phyloP scores from a whole-genome alignment of 305 asterid genomes.

The Solanum hybrid region DNA sequence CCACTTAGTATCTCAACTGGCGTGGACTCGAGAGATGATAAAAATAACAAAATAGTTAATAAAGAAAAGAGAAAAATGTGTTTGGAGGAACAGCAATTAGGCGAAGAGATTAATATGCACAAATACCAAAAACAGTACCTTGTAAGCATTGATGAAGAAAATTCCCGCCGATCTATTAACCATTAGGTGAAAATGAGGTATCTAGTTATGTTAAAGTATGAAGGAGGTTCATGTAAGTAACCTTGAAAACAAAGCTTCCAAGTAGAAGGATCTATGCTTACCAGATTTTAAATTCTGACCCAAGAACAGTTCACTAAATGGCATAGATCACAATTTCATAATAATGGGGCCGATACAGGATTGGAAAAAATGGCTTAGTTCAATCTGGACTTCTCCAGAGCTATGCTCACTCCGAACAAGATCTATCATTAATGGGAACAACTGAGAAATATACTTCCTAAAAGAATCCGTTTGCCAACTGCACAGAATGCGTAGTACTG shows the following conservation, averaged over 20 bases:
- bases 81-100: not conserved
- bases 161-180: not conserved
- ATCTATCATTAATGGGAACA: constrained; percentile 72
- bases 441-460: constrained; percentile 40
- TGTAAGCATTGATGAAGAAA: not conserved
- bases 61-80: not conserved
- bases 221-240: not conserved
- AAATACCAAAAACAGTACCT: not conserved
- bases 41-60: not conserved
- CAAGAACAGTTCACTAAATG: not conserved
- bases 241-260: not conserved
- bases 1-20: not conserved
- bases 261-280: not conserved
- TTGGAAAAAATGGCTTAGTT: constrained; percentile 58
- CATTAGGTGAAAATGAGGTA: not conserved
- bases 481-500: constrained; percentile 53
- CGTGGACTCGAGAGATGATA: not conserved
- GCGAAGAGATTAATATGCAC: not conserved
- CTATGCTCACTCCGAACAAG: constrained; percentile 92
- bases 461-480: constrained; percentile 45
- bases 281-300: not conserved
- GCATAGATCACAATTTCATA: constrained; percentile 23
- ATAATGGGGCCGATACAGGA: constrained; percentile 71
- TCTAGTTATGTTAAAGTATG: not conserved
- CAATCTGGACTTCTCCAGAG: constrained; percentile 72